A percentile compares a stretch with the other conserved stretches of the same genome.
phyloP scores from a whole-genome alignment of 2,329 filamentous ascomycete species.

The Zasmidium citrigriseum region DNA sequence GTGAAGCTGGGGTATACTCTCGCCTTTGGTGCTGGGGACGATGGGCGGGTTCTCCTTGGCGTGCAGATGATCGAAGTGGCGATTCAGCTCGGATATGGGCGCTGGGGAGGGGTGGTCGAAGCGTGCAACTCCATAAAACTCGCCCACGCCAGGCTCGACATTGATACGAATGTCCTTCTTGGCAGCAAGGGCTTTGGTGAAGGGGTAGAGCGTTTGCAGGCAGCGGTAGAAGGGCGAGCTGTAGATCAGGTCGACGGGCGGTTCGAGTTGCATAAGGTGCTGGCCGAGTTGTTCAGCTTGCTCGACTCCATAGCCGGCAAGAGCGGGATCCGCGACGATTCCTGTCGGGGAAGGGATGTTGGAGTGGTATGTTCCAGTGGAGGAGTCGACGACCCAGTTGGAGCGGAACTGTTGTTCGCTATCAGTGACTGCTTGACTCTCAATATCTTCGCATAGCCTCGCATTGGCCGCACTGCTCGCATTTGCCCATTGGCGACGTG shows the following conservation, averaged over 20 bases:
- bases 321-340: constrained; percentile 81
- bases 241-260: constrained; percentile 75
- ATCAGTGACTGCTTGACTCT: constrained; percentile 1
- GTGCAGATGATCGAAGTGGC: constrained; percentile 66
- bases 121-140: constrained; percentile 87
- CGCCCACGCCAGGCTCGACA: constrained; percentile 56
- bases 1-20: constrained; percentile 78
- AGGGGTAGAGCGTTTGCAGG: constrained; percentile 77
- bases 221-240: constrained; percentile 86
- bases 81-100: constrained; percentile 59
- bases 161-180: constrained; percentile 26
- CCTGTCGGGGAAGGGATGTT: constrained; percentile 79
- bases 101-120: constrained; percentile 85
- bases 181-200: constrained; percentile 54
- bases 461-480: too few species aligned
- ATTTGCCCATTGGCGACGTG: neutral
- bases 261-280: constrained; percentile 63
- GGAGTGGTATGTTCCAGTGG: constrained; percentile 75
- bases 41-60: constrained; percentile 50
- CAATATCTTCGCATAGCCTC: neutral
- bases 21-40: constrained; percentile 68
- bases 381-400: constrained; percentile 82
- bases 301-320: constrained; percentile 81
- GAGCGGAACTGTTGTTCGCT: constrained; percentile 70
- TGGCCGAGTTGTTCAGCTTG: constrained; percentile 77